Evolutionary conservation across 768 basidiomycete genomes (phyloP).

Genomic region (Xerocomellus chrysenteron): DNA sequence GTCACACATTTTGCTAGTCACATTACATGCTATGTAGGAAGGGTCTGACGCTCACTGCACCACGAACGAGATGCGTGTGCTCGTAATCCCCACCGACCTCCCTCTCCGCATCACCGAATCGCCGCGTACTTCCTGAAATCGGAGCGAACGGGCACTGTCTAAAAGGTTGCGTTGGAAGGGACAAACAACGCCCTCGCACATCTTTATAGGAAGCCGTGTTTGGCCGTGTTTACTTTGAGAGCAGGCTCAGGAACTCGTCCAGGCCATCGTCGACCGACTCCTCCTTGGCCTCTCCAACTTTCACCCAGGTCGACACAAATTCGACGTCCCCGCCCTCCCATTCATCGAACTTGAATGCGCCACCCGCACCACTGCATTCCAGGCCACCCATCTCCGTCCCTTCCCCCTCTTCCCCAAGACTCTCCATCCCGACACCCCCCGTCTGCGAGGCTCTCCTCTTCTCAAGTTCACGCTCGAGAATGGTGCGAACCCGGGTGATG

Average conservation of each 20-base stretch:
- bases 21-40: constrained; percentile 46
- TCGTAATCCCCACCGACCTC: constrained; percentile 57
- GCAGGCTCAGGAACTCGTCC: constrained; percentile 43
- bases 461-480: constrained; percentile 84
- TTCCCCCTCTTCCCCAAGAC: constrained; percentile 68
- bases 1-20: not conserved
- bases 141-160: constrained; percentile 71
- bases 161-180: constrained; percentile 50
- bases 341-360: constrained; percentile 67
- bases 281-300: constrained; percentile 30
- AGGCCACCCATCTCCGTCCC: constrained; percentile 68
- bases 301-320: constrained; percentile 61
- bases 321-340: constrained; percentile 85
- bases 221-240: constrained; percentile 26
- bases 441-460: constrained; percentile 66
- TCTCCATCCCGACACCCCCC: constrained; percentile 68
- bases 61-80: constrained; percentile 49
- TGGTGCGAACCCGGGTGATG: constrained; percentile 66
- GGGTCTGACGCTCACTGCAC: constrained; percentile 67
- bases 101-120: constrained; percentile 70
- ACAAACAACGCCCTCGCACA: not conserved
- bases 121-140: constrained; percentile 51
- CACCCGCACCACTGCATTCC: constrained; percentile 59
- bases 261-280: constrained; percentile 40
- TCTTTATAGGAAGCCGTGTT: constrained; percentile 28